Evolutionary conservation across 2,329 filamentous ascomycete species (phyloP).

Genomic region (Cordyceps pruinosa): DNA sequence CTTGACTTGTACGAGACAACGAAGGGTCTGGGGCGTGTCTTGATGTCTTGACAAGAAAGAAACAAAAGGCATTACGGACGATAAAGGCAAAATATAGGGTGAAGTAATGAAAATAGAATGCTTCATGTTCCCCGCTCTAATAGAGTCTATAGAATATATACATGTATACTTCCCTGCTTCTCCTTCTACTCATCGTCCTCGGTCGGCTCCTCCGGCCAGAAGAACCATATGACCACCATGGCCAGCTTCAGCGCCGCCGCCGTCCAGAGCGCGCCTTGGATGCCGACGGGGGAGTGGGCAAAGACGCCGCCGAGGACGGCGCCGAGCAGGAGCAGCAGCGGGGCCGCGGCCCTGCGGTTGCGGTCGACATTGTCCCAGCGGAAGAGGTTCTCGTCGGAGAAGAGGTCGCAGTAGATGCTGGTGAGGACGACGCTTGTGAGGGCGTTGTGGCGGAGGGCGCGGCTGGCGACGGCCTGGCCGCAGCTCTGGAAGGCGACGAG

Average conservation of each 20-base stretch:
- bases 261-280: slow-evolving; percentile 52
- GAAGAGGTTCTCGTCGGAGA: slow-evolving; percentile 54
- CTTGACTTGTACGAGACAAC: too few species aligned
- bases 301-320: slow-evolving; percentile 45
- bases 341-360: slow-evolving; percentile 44
- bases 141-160: not conserved
- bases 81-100: not conserved
- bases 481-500: slow-evolving; percentile 70
- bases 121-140: not conserved
- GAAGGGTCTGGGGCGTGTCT: too few species aligned
- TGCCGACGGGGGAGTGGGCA: slow-evolving; percentile 40
- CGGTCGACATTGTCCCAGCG: slow-evolving; percentile 39
- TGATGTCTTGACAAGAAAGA: too few species aligned
- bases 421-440: slow-evolving; percentile 75
- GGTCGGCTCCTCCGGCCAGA: slow-evolving; percentile 47
- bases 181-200: slow-evolving; percentile 21
- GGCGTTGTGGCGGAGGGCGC: slow-evolving; percentile 61
- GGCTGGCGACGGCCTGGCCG: slow-evolving; percentile 69
- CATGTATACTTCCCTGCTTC: too few species aligned
- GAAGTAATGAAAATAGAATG: not conserved
- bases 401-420: slow-evolving; percentile 74
- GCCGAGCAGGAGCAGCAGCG: slow-evolving; percentile 41
- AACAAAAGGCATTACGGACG: too few species aligned
- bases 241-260: slow-evolving; percentile 48
- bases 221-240: slow-evolving; percentile 51